Evolutionary conservation across 768 basidiomycete species (phyloP), one percentile per base, ranked within the genome.

Genomic region (Xanthoconium purpureum): DNA sequence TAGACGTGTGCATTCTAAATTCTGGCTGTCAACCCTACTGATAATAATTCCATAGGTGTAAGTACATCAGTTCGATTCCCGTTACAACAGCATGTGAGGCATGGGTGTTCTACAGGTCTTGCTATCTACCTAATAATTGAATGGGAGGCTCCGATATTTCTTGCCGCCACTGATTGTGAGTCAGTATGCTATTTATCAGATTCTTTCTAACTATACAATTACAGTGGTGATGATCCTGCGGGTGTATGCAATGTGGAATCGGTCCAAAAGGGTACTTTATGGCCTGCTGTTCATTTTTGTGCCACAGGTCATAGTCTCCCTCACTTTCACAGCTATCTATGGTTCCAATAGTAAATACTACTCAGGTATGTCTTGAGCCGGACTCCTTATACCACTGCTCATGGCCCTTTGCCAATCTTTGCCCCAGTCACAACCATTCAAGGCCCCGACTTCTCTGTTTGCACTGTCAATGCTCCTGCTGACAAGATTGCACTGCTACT

Each of bases 141-240:
- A 6, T 50, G 37, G 37, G 6, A 1, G 2, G 29, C 3, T 37
- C 0, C 6, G 4, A 29, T 50, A 11, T 30, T 50, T 10, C 2
- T 50, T 50, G 28, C 11, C 39, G 49, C 49, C 11, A 6, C 37
- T 8, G 49, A 50, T 39, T 39, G 49, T 50, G 37, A 50, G 49
- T 50, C 6, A 33, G 6, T 12, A 14, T 13, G 1, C 2, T 29
- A 1, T 5, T 14, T 10, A 37, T 37, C 13, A 3, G 7, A 37
- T 15, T 37, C 13, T 12, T 14, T 14, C 36, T 14, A 37, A 37
- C 14, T 4, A 37, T 15, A 14, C 8, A 37, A 37, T 4, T 7
- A n/a, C n/a, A 49, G 48, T 49, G 48, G 17, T 49, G 11, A 49
- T 49, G 48, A 36, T 49, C 11, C 15, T 38, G 3, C 15, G 48